Evolutionary conservation across 208 protist genomes (phyloP), one percentile per base, ranked within the genome.

Genomic region (Wallacemonas sp.): DNA sequence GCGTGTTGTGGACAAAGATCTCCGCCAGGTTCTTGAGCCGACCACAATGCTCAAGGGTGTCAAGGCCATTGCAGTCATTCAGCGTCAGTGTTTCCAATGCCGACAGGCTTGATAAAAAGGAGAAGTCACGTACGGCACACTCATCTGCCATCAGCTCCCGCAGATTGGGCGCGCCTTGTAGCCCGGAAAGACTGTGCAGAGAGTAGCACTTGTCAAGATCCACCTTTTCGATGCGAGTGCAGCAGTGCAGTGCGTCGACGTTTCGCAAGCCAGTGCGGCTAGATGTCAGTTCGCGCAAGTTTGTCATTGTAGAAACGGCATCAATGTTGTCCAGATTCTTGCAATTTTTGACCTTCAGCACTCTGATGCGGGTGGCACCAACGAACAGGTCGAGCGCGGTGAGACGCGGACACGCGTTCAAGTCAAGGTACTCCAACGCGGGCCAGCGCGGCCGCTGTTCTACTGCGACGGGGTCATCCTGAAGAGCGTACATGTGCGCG

Each of bases 321-420:
- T n/a, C 11, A 26, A 72, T 49, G 49, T 49, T 38, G 28, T 46
- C 34, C 19, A 72, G 66, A 12, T 11, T 2, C 2, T 31, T 2
- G 47, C 58, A 72, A 12, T 39, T 24, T 6, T 31, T 33, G 8
- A 65, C 26, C 14, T 65, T 33, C 6, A 72, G 17, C 34, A 66
- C 66, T n/a, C 47, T 22, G n/a, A 66, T n/a, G 0, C 1, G 34
- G 5, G 22, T 2, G 3, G 46, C 46, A 30, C 24, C 2, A 26
- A 6, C 21, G 17, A 54, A 54, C 21, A 54, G 6, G 4, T 31
- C 26, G 4, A 54, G 24, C n/a, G 24, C 4, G 26, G 8, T n/a
- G 24, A 54, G 11, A 30, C 24, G 24, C 8, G 22, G 6, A 26
- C 46, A 54, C 24, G 9, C 22, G 3, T 24, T 2, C 46, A 30